phyloP scores from a whole-genome alignment of 2,329 filamentous ascomycete species.

The Monilinia vaccinii-corymbosi region DNA sequence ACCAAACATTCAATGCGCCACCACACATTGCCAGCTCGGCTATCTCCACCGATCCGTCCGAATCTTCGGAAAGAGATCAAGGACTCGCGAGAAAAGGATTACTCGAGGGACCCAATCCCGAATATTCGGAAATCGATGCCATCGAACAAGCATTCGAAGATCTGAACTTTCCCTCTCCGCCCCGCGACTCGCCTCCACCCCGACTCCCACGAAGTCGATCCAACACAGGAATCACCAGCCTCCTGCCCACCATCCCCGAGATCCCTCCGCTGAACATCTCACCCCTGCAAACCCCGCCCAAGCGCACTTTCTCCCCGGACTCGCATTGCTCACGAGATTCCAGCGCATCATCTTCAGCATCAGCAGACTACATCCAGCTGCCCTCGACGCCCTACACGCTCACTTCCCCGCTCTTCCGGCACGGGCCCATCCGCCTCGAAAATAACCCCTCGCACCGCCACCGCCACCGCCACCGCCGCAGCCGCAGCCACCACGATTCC shows the following conservation, averaged over 20 bases:
- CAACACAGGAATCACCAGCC: conserved; percentile 15
- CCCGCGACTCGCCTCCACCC: conserved; percentile 26
- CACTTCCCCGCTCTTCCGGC: conserved; percentile 41
- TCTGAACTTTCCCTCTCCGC: conserved; percentile 28
- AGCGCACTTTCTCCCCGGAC: conserved; percentile 7
- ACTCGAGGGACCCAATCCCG: neutral
- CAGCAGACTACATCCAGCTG: conserved; percentile 30
- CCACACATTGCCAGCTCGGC: neutral
- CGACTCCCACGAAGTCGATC: conserved; percentile 26
- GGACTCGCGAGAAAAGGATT: neutral
- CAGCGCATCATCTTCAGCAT: neutral
- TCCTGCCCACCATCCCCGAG: conserved; percentile 37
- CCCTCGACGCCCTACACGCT: conserved; percentile 38
- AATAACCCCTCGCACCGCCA: conserved; percentile 37
- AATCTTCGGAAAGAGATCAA: neutral
- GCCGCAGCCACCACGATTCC: conserved; percentile 29
- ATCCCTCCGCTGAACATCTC: conserved; percentile 21
- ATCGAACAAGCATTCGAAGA: conserved; percentile 19
- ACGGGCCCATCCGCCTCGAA: conserved; percentile 45
- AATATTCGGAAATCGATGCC: conserved; percentile 1
- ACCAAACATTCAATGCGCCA: conserved; percentile 15
- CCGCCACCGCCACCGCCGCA: no score
- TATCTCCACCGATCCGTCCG: neutral
- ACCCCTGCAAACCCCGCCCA: neutral
- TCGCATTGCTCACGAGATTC: conserved; percentile 4